Evolutionary conservation across 2,329 filamentous ascomycete genomes (phyloP), one percentile per base, ranked within the genome.

Genomic region (Neoarthrinium moseri): DNA sequence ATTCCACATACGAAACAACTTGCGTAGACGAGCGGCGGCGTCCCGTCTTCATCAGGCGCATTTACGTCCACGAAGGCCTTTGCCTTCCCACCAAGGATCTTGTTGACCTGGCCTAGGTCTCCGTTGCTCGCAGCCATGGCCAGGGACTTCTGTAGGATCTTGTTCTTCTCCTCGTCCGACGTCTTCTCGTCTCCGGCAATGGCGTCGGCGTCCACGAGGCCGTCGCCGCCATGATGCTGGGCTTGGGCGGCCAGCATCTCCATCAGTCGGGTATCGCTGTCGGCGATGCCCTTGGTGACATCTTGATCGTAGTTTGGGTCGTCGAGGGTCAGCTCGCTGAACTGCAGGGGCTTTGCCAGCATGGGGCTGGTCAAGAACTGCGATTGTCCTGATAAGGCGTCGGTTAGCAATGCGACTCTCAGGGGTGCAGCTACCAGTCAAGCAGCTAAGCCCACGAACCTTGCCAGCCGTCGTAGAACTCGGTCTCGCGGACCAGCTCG

Each of bases 401-500:
- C 20, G 30, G 32, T n/a, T n/a, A n/a, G n/a, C n/a, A n/a, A n/a
- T n/a, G n/a, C n/a, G n/a, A n/a, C n/a, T n/a, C n/a, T n/a, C n/a
- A n/a, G n/a, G n/a, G n/a, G n/a, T n/a, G n/a, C n/a, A n/a, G n/a
- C n/a, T n/a, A n/a, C n/a, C n/a, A n/a, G n/a, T n/a, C n/a, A n/a
- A n/a, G n/a, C n/a, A n/a, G n/a, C n/a, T n/a, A 33, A 15, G 18
- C 18, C 48, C 48, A 71, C 73, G 51, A 55, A 77, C 92, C 92
- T 84, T 97, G 91, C 94, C 94, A 99, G 56, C 90, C 94, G 78
- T 99, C 94, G 67, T 97, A 99, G 73, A 96, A 90, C 74, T 97
- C 94, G 32, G 91, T 96, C 74, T 97, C 94, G 30, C 78, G 77
- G 46, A 87, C 78, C 52, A 84, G 80, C 51, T 85, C 83, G 37